A percentile compares a stretch with the other conserved stretches of the same genome.
These are phyloP conservation scores for Galerina marginata DNA, from an alignment of 768 basidiomycete species.

Conservation along the genomic window DNA sequence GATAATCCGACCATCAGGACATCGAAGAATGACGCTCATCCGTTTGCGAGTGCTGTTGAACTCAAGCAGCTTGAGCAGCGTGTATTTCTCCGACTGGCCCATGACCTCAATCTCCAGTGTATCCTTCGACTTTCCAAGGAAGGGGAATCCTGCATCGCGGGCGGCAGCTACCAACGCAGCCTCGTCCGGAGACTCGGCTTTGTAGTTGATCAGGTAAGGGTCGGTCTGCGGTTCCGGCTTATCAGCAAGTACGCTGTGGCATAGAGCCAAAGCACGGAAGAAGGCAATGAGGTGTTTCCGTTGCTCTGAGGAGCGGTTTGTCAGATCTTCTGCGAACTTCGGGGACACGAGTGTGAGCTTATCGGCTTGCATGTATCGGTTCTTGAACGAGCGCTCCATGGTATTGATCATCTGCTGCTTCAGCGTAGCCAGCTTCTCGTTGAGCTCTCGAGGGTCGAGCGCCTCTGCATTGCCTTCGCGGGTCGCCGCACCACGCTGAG, in stretches of 20 bases:
- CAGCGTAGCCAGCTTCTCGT: conserved; percentile 61
- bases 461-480: conserved; percentile 75
- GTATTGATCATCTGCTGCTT: conserved; percentile 79
- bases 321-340: conserved; percentile 78
- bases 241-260: conserved; percentile 90
- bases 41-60: conserved; percentile 95
- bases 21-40: conserved; percentile 91
- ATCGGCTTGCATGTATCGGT: conserved; percentile 81
- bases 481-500: conserved; percentile 89
- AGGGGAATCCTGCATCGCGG: conserved; percentile 92
- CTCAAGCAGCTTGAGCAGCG: conserved; percentile 81
- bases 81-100: conserved; percentile 86
- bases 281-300: conserved; percentile 76
- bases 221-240: conserved; percentile 62
- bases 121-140: conserved; percentile 76
- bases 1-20: conserved; percentile 80
- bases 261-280: conserved; percentile 94
- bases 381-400: conserved; percentile 85
- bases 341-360: conserved; percentile 90
- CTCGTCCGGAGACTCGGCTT: conserved; percentile 96
- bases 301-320: conserved; percentile 63
- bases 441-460: conserved; percentile 74
- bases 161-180: conserved; percentile 93
- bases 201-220: conserved; percentile 80
- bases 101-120: conserved; percentile 88